Conservation (phyloP, 441 rosid species). For the Adansonia rubrostipa region DNA sequence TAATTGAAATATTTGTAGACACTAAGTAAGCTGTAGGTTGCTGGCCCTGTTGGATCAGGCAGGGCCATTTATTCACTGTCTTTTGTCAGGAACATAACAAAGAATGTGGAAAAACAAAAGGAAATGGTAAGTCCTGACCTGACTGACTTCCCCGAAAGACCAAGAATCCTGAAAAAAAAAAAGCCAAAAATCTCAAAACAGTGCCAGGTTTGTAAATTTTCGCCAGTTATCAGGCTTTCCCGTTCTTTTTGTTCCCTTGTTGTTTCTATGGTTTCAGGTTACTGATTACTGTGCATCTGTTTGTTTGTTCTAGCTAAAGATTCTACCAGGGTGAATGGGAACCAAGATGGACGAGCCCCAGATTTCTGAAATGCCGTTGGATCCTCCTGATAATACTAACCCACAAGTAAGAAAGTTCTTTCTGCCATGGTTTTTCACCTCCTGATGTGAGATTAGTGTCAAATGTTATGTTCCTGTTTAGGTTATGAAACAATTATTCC, state of each 20-base stretch:
- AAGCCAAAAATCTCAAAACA: conserved; percentile 6
- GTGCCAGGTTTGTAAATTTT: conserved; percentile 19
- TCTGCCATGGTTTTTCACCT: conserved; percentile 6
- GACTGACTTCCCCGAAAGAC: not conserved
- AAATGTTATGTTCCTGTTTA: conserved; percentile 8
- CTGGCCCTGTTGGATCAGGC: not conserved
- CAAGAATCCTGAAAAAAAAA: conserved; percentile 16
- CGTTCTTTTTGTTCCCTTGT: not conserved
- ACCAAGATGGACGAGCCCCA: conserved; percentile 8
- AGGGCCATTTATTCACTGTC: conserved; percentile 1
- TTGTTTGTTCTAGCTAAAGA: not conserved
- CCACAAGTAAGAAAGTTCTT: conserved; percentile 19
- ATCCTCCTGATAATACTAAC: conserved; percentile 7
- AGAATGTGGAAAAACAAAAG: not conserved
- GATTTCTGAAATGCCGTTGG: conserved; percentile 23
- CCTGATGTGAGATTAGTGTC: conserved; percentile 7
- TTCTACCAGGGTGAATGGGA: not conserved
- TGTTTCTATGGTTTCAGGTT: not conserved
- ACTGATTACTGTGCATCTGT: not conserved
- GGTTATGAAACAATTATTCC: conserved; percentile 16
- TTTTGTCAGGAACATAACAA: conserved; percentile 15
- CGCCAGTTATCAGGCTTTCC: conserved; percentile 1
- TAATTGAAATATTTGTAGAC: not conserved
- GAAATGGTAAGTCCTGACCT: not conserved
- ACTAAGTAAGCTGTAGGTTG: not conserved